Evolutionary conservation across 441 rosid species (phyloP).

Genomic region (Daphne laureola): DNA sequence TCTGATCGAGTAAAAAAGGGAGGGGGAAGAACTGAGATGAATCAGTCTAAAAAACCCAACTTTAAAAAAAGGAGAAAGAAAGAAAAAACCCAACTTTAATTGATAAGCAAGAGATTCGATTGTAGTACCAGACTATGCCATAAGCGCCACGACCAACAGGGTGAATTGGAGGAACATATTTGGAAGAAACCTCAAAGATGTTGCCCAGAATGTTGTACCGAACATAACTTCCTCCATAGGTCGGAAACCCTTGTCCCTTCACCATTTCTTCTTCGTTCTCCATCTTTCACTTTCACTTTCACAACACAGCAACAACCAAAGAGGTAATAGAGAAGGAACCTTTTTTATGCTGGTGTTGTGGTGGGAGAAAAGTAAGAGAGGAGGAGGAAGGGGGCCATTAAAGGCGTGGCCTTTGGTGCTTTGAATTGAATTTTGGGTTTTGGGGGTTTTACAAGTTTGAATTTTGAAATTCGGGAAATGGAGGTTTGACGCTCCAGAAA

Average conservation of each 20-base stretch:
- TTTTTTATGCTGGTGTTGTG: slow-evolving; percentile 1
- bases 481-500: no score
- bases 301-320: background rate
- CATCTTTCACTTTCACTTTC: slow-evolving; percentile 26
- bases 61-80: background rate
- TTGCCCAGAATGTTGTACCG: slow-evolving; percentile 62
- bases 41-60: background rate
- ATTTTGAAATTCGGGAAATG: slow-evolving; percentile 7
- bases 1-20: no score
- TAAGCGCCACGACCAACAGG: slow-evolving; percentile 81
- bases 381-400: background rate
- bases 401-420: slow-evolving; percentile 1
- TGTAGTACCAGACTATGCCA: slow-evolving; percentile 70
- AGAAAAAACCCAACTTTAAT: background rate
- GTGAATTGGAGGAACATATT: slow-evolving; percentile 70
- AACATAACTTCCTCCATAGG: slow-evolving; percentile 48
- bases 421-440: background rate
- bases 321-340: background rate
- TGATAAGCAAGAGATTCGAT: background rate
- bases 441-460: background rate
- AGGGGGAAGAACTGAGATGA: background rate
- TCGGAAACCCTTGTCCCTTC: slow-evolving; percentile 27
- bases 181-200: slow-evolving; percentile 58
- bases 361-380: slow-evolving; percentile 11
- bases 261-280: slow-evolving; percentile 21